A percentile compares a stretch with the other conserved stretches of the same genome.
Evolutionary conservation across 2,329 filamentous ascomycete genomes (phyloP).

Genomic region (Botrytis fabae): DNA sequence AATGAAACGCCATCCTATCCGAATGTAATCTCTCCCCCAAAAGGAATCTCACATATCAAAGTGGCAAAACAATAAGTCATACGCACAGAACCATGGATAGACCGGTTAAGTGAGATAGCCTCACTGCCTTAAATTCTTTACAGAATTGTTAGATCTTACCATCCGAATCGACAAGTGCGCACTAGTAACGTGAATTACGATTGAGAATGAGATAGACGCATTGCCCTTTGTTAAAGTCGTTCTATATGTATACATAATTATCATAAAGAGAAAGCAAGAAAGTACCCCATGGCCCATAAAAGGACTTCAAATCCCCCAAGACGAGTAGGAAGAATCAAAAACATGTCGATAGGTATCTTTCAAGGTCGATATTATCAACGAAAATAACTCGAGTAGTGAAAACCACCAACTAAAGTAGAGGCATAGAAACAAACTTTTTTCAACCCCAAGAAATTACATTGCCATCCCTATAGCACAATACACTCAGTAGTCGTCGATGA

Average conservation of each 20-base stretch:
- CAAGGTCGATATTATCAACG: background rate
- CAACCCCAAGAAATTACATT: background rate
- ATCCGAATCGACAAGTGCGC: background rate
- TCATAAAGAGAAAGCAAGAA: background rate
- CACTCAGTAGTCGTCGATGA: background rate
- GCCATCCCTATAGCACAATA: background rate
- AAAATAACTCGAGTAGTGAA: background rate
- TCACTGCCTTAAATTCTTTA: background rate
- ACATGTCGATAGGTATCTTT: background rate
- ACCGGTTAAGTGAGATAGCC: background rate
- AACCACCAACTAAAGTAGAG: background rate
- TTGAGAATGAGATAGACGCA: background rate
- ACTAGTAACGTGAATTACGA: too few relatives aligned
- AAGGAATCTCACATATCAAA: background rate
- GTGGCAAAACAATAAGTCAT: background rate
- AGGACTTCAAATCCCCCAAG: too few relatives aligned
- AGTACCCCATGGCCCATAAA: background rate
- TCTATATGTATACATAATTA: background rate
- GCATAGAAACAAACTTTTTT: background rate
- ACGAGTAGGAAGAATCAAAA: background rate
- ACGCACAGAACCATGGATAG: background rate
- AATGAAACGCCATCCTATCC: background rate
- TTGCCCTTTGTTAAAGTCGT: background rate
- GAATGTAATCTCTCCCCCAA: background rate
- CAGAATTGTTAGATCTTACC: background rate